Base-by-base conservation (phyloP, 1,284 basidiomycete genomes). In the Ustilago hordei region DNA sequence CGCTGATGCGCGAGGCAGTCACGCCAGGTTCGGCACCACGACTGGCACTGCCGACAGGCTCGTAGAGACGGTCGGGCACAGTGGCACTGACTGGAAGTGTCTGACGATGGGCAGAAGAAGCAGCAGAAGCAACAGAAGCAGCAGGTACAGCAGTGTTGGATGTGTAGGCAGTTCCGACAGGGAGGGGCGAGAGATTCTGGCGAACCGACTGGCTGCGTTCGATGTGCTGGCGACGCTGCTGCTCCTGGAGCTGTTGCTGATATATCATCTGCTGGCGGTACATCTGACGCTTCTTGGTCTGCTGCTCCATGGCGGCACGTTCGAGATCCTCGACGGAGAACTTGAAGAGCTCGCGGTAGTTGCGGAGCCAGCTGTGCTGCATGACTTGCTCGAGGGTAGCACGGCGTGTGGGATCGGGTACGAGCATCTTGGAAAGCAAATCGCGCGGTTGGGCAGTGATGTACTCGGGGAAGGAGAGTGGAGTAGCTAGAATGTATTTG, bases 401-500 rank as follows among this genome's bases (percentile, higher is more conserved):
- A 32, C 84, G 81, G 34, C 66, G 65, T 13, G 72, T 57, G 12
- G 84, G 84, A 48, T 86, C 84, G 12, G 84, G 84, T 8, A 86
- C 84, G 45, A 86, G 79, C 84, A 86, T 85, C 54, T 70, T 75
- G 48, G 72, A 75, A 36, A 86, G 78, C 38, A 86, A 58, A 59
- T 84, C 82, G 61, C 84, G 81, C 11, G 84, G 84, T 58, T 86
- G 74, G 32, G 83, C 73, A 31, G 77, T 81, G 61, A 86, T 81
- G 68, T 86, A 86, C 60, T 86, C 84, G 39, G 84, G 84, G 75
- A 86, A 86, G 38, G 81, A 79, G 28, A 86, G 76, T 0, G 84
- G 84, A 11, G 84, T 86, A 13, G 84, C 81, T 58, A 98, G 93
- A 87, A 99, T 99, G 88, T 99, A 99, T 87, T 94, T 95, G 91